These are phyloP conservation scores for Acorus calamus DNA, from an alignment of 106 monocot genomes.

Conservation along the genomic window DNA sequence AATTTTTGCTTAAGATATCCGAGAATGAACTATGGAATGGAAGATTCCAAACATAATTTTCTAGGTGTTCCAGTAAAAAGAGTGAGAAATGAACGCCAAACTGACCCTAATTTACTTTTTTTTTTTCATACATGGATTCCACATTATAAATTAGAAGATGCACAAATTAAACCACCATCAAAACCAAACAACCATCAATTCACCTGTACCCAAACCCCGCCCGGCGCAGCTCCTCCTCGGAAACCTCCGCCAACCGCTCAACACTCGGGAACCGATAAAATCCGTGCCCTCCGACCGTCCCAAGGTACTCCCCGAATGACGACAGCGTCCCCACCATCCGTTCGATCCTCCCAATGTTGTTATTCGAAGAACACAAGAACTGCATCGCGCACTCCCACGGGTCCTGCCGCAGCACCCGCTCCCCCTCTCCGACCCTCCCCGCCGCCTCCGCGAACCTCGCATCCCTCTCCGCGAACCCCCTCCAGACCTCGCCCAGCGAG, in stretches of 20 bases:
- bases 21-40: too few relatives aligned
- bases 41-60: too few relatives aligned
- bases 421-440: slow-evolving; percentile 47
- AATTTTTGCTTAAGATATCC: too few relatives aligned
- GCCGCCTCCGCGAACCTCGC: slow-evolving; percentile 61
- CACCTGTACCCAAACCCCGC: slow-evolving; percentile 96
- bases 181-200: neutral
- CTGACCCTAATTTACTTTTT: too few relatives aligned
- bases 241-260: slow-evolving; percentile 39
- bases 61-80: too few relatives aligned
- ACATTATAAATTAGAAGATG: too few relatives aligned
- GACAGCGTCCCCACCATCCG: slow-evolving; percentile 76
- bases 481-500: slow-evolving; percentile 60
- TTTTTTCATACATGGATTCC: too few relatives aligned
- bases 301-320: slow-evolving; percentile 55
- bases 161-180: too few relatives aligned
- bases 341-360: slow-evolving; percentile 83
- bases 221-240: slow-evolving; percentile 68
- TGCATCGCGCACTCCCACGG: slow-evolving; percentile 92
- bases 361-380: slow-evolving; percentile 94
- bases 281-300: slow-evolving; percentile 49
- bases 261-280: slow-evolving; percentile 74
- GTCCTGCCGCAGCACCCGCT: slow-evolving; percentile 84
- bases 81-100: too few relatives aligned
- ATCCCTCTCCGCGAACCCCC: slow-evolving; percentile 45